These are phyloP conservation scores for Solanum paucissectum DNA, from an alignment of 257 asterid species.

Conservation along the genomic window DNA sequence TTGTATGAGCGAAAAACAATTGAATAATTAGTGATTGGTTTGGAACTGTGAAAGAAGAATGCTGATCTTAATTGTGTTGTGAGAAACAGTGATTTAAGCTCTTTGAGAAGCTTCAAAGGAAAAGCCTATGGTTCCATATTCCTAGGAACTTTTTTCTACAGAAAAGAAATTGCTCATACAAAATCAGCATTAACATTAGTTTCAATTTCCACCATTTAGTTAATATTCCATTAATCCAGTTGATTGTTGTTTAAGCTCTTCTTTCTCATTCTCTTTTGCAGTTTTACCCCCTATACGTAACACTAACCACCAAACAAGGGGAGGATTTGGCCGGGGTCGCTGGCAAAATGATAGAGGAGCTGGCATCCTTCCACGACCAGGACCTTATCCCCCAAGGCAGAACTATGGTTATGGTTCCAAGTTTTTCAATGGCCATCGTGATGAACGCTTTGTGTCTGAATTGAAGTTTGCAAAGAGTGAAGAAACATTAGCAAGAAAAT, in stretches of 20 bases:
- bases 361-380: slow-evolving; percentile 70
- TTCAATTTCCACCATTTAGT: neutral
- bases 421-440: slow-evolving; percentile 46
- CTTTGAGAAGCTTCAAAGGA: neutral
- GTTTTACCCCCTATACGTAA: slow-evolving; percentile 56
- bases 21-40: neutral
- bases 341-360: slow-evolving; percentile 72
- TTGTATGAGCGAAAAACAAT: neutral
- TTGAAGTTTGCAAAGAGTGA: slow-evolving; percentile 85
- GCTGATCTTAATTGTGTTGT: neutral
- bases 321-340: slow-evolving; percentile 68
- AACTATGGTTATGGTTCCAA: slow-evolving; percentile 42
- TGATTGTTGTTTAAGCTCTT: neutral
- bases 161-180: neutral
- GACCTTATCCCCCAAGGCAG: slow-evolving; percentile 59
- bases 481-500: slow-evolving; percentile 86
- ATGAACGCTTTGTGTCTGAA: slow-evolving; percentile 80
- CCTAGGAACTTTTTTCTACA: neutral
- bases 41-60: neutral
- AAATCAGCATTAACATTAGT: neutral
- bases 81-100: neutral
- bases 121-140: neutral
- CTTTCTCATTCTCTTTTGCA: slow-evolving; percentile 20
- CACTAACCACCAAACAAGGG: slow-evolving; percentile 55
- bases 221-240: neutral